Conservation (phyloP, 1,284 basidiomycete species). For the Coniophora puteana region DNA sequence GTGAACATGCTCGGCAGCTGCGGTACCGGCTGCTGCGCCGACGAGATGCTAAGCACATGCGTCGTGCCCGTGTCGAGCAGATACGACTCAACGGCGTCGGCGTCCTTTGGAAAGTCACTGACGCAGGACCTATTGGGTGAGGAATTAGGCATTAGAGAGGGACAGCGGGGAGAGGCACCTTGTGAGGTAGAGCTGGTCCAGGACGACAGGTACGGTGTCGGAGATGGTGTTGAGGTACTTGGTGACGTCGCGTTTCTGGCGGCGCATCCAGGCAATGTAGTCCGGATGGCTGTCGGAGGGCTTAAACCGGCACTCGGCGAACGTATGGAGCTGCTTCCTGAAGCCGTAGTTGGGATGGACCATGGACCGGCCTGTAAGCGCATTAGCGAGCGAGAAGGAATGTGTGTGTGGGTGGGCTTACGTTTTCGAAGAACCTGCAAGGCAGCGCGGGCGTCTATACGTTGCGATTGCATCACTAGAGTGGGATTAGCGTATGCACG, state of each 20-base stretch:
- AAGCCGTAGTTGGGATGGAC: slow-evolving; percentile 65
- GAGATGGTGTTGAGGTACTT: slow-evolving; percentile 45
- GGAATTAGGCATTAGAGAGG: slow-evolving; percentile 1
- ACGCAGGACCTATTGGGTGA: background rate
- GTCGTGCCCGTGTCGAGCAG: slow-evolving; percentile 46
- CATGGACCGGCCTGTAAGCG: slow-evolving; percentile 42
- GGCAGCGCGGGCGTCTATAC: slow-evolving; percentile 39
- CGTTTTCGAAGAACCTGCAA: slow-evolving; percentile 46
- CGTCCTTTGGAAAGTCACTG: slow-evolving; percentile 53
- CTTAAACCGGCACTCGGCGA: slow-evolving; percentile 45
- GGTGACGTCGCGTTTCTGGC: slow-evolving; percentile 46
- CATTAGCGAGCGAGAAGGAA: slow-evolving; percentile 8
- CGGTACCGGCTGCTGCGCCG: slow-evolving; percentile 35
- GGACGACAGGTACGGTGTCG: slow-evolving; percentile 47
- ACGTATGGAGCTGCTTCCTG: slow-evolving; percentile 53
- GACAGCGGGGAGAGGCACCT: slow-evolving; percentile 32
- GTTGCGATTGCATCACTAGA: slow-evolving; percentile 52
- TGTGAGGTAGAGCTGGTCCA: slow-evolving; percentile 43
- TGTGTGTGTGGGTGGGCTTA: slow-evolving; percentile 25
- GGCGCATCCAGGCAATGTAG: slow-evolving; percentile 54
- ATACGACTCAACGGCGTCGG: slow-evolving; percentile 45
- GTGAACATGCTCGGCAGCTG: slow-evolving; percentile 27
- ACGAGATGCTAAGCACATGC: slow-evolving; percentile 49
- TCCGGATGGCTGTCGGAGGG: slow-evolving; percentile 37
- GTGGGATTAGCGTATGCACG: background rate